A percentile compares a stretch with the other conserved stretches of the same genome.
Conservation (phyloP, 2,329 filamentous ascomycete species). For the Aphanoascus verrucosus region DNA sequence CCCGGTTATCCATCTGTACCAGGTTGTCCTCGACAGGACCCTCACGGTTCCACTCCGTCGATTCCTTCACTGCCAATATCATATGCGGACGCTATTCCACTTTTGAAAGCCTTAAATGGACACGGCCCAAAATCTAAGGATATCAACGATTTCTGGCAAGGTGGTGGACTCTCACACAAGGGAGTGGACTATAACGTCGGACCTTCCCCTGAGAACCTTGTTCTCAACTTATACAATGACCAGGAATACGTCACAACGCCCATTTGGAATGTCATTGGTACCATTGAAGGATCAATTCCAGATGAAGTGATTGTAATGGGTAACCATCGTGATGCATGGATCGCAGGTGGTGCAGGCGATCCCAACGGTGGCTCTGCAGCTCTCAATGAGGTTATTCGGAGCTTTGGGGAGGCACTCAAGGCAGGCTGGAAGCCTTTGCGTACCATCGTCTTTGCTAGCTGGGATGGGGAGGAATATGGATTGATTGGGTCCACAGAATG, state of each 20-base stretch:
- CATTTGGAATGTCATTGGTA: conserved; percentile 82
- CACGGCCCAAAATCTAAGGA: conserved; percentile 68
- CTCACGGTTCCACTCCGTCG: conserved; percentile 59
- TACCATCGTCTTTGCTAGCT: conserved; percentile 83
- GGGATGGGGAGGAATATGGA: conserved; percentile 78
- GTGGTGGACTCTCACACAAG: conserved; percentile 64
- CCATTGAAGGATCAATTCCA: conserved; percentile 75
- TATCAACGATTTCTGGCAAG: conserved; percentile 62
- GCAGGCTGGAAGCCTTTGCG: conserved; percentile 74
- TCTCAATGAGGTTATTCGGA: conserved; percentile 66
- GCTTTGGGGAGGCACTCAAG: conserved; percentile 59
- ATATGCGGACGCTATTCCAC: conserved; percentile 71
- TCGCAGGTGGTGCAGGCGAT: conserved; percentile 71
- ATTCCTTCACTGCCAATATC: conserved; percentile 91
- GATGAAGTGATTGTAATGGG: conserved; percentile 82
- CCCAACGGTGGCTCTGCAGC: conserved; percentile 74
- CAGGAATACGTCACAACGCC: conserved; percentile 74
- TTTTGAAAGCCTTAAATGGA: conserved; percentile 83
- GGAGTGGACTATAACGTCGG: conserved; percentile 78
- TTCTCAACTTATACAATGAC: conserved; percentile 63
- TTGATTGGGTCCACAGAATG: conserved; percentile 81
- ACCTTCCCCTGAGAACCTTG: conserved; percentile 61
- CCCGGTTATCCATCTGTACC: conserved; percentile 90
- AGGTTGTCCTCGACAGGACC: conserved; percentile 64
- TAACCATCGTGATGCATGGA: conserved; percentile 89